A percentile compares a stretch with the other conserved stretches of the same genome.
Conservation (phyloP, 2,329 filamentous ascomycete genomes). For the Penicillium polonicum region DNA sequence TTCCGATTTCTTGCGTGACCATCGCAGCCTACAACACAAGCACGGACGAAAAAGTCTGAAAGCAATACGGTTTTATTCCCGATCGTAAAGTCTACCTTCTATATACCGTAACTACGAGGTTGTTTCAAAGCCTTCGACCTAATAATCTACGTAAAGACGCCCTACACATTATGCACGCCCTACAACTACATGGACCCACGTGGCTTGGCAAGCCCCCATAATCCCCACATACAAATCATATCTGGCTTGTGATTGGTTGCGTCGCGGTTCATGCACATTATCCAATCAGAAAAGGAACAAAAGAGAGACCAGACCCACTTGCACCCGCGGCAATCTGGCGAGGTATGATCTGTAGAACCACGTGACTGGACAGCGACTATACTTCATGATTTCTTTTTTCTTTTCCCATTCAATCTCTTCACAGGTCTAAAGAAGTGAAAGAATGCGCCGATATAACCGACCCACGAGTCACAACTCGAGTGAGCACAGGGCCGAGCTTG, state of each 20-base stretch:
- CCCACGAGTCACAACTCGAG: not conserved
- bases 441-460: not conserved
- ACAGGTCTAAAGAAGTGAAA: not conserved
- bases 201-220: no score
- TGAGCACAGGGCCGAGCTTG: not conserved
- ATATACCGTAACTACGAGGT: no score
- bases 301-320: not conserved
- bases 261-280: not conserved
- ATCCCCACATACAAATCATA: not conserved
- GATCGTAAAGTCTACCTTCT: no score
- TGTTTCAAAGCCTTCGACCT: no score
- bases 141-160: no score
- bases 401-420: not conserved
- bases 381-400: not conserved
- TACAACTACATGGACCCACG: no score
- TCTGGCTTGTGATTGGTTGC: not conserved
- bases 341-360: not conserved
- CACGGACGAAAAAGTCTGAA: no score
- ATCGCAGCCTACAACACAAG: no score
- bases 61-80: no score
- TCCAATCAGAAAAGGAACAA: not conserved
- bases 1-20: no score
- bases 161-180: no score
- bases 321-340: not conserved
- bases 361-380: not conserved